Base-by-base conservation (phyloP, 2,329 filamentous ascomycete genomes). In the Curvularia eragrostidis region DNA sequence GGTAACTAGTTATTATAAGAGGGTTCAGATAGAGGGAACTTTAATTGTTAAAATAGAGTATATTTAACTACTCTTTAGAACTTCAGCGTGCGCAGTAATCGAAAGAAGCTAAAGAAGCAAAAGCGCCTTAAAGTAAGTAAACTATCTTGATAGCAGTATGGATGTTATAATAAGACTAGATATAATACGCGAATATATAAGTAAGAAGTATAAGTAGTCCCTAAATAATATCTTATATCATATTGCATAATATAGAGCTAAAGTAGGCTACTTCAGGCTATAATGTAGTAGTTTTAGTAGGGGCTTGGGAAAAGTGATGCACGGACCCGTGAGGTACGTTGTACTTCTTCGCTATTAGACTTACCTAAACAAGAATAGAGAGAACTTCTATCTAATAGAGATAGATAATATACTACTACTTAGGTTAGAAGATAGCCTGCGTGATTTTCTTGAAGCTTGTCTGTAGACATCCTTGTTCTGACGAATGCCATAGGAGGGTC, bases 41-140 rank as follows among this genome's bases (percentile, higher is more conserved):
- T 38, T 60, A 7, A 38, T 9, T 48, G 38, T 54, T 54, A 30
- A 44, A 34, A 62, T 12, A 50, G 50, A 15, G n/a, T 38, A 19
- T 34, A 30, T 2, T 51, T 61, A 56, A 41, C 52, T 9, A 46
- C 55, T 50, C 55, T 61, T 48, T 42, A 38, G 49, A 50, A 62
- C 51, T 61, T 58, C 58, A 9, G 48, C 42, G 48, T 43, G 54
- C 21, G 39, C 24, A 42, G 39, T 42, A 10, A 42, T 24, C 5
- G 39, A 10, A 42, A 42, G 39, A 42, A 55, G 47, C 30, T 34
- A 24, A 58, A 61, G 54, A 61, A 52, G 50, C 24, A 18, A 12
- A 18, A 1, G 23, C 36, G 36, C 24, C 36, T 5, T 50, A n/a
- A 42, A 28, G 48, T 23, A 18, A 39, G 38, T n/a, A 39, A 51